A percentile compares a stretch with the other conserved stretches of the same genome.
Conservation (phyloP, 1,284 basidiomycete species). For the Trichosporon sp. region DNA sequence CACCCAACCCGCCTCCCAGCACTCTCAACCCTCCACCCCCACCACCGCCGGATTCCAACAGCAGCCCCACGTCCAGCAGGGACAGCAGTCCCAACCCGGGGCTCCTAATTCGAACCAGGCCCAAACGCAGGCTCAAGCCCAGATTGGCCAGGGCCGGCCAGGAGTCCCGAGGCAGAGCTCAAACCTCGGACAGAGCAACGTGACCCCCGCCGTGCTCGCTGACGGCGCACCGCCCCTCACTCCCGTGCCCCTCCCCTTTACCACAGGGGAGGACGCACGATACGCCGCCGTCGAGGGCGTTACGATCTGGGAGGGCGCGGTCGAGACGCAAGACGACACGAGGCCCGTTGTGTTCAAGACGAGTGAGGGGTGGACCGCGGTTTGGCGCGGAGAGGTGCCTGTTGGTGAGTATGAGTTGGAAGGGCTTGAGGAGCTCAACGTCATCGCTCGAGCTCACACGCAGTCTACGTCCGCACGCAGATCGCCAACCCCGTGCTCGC, state of each 20-base stretch:
- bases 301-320: conserved; percentile 61
- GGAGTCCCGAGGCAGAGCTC: not conserved
- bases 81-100: conserved; percentile 3
- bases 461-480: conserved; percentile 67
- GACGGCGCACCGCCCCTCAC: conserved; percentile 39
- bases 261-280: conserved; percentile 67
- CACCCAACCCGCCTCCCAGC: not conserved
- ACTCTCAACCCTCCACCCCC: not conserved
- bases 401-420: conserved; percentile 52
- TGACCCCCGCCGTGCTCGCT: conserved; percentile 8
- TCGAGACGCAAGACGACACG: conserved; percentile 49
- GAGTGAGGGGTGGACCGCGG: conserved; percentile 68
- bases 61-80: not conserved
- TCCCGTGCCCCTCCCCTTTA: conserved; percentile 56
- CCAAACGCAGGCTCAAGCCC: not conserved
- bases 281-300: conserved; percentile 78
- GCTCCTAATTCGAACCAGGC: not conserved
- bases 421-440: too few species aligned
- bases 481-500: conserved; percentile 74
- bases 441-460: too few species aligned
- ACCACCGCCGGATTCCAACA: not conserved
- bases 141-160: not conserved
- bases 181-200: conserved; percentile 2
- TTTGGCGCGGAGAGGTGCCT: conserved; percentile 72
- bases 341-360: conserved; percentile 62